These are phyloP conservation scores for Agarophyton chilense DNA, from an alignment of 23 red algal genomes.

Conservation along the genomic window DNA sequence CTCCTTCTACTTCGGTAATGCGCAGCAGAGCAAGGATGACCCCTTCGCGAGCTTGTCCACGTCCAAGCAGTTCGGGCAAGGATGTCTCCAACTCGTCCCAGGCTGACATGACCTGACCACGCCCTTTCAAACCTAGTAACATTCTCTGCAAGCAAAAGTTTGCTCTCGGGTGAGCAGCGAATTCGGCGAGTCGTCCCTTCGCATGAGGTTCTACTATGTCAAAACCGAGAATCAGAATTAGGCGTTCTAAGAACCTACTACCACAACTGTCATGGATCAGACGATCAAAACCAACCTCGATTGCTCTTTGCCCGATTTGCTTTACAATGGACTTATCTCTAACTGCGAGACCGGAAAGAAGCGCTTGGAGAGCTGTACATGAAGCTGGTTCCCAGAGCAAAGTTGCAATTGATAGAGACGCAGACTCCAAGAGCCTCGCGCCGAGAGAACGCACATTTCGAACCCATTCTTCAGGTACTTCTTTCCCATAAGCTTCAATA, in stretches of 20 bases:
- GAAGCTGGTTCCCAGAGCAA: conserved; percentile 40
- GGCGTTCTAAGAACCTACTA: conserved; percentile 52
- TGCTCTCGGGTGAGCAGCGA: conserved; percentile 33
- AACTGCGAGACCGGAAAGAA: conserved; percentile 44
- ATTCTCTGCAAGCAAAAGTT: conserved; percentile 65
- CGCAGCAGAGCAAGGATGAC: conserved; percentile 59
- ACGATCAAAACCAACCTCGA: background rate
- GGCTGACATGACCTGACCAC: conserved; percentile 51
- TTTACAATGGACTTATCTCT: conserved; percentile 12
- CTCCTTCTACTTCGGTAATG: conserved; percentile 59
- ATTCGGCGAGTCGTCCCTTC: conserved; percentile 29
- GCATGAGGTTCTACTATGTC: conserved; percentile 1
- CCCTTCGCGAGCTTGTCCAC: conserved; percentile 51
- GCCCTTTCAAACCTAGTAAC: conserved; percentile 39
- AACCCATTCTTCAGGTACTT: conserved; percentile 48
- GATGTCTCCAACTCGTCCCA: conserved; percentile 59
- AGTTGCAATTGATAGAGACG: background rate
- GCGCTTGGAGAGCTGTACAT: conserved; percentile 53
- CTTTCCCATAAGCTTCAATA: conserved; percentile 14
- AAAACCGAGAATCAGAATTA: conserved; percentile 41
- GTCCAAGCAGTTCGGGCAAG: conserved; percentile 17
- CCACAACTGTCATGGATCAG: conserved; percentile 41
- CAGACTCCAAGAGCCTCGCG: conserved; percentile 1
- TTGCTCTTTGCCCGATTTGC: conserved; percentile 24
- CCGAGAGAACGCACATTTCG: background rate